Evolutionary conservation across 305 asterid genomes (phyloP).

Genomic region (Fraxinus latifolia): DNA sequence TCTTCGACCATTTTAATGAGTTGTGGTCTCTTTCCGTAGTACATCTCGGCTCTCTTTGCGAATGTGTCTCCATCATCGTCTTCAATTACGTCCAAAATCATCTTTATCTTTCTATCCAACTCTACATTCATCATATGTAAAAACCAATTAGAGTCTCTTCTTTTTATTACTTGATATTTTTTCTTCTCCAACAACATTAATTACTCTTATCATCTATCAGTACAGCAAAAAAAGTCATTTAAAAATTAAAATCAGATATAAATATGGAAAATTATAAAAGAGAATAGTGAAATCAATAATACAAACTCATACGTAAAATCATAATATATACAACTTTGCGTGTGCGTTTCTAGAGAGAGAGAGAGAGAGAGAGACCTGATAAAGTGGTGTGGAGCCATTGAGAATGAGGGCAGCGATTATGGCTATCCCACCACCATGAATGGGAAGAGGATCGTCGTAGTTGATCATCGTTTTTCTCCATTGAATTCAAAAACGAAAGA

Average conservation of each 20-base stretch:
- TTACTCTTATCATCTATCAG: not conserved
- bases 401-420: slow-evolving; percentile 30
- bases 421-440: slow-evolving; percentile 26
- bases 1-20: slow-evolving; percentile 33
- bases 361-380: slow-evolving; percentile 26
- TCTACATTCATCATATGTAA: slow-evolving; percentile 14
- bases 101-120: slow-evolving; percentile 35
- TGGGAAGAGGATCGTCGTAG: slow-evolving; percentile 1
- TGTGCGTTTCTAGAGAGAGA: not conserved
- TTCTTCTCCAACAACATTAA: not conserved
- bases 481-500: not conserved
- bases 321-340: not conserved
- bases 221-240: not conserved
- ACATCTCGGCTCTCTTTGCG: slow-evolving; percentile 45
- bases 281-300: not conserved
- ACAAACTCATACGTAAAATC: not conserved
- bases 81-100: slow-evolving; percentile 32
- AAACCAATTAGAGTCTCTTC: not conserved
- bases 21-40: slow-evolving; percentile 39
- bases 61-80: slow-evolving; percentile 37
- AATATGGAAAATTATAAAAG: not conserved
- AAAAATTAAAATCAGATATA: not conserved
- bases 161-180: not conserved
- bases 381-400: slow-evolving; percentile 38
- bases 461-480: slow-evolving; percentile 17